phyloP scores from a whole-genome alignment of 345 rosid genomes.

The Cardamine chenopodiifolia region DNA sequence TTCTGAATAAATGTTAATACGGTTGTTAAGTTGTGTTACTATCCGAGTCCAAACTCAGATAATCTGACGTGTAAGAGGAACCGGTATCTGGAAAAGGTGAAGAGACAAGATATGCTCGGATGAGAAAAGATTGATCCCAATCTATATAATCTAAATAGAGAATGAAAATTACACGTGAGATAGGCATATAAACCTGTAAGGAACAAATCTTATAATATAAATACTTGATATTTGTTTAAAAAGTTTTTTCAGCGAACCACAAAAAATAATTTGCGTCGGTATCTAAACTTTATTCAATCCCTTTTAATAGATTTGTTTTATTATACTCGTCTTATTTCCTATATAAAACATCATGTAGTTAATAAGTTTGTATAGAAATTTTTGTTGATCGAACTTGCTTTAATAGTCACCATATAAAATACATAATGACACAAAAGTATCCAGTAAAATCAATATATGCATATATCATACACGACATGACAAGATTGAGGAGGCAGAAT shows the following conservation, averaged over 20 bases:
- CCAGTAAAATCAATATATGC: constrained; percentile 8
- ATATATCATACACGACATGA: constrained; percentile 25
- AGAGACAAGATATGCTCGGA: constrained; percentile 34
- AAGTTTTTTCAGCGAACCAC: not conserved
- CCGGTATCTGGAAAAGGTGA: constrained; percentile 35
- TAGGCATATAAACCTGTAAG: constrained; percentile 17
- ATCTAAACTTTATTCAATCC: not conserved
- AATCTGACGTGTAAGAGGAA: constrained; percentile 25
- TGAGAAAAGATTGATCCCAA: constrained; percentile 39
- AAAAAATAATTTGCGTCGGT: not conserved
- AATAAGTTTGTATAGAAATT: not conserved
- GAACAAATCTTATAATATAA: constrained; percentile 9
- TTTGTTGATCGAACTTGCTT: not conserved
- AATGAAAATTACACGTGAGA: constrained; percentile 32
- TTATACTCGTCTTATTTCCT: not conserved
- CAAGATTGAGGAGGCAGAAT: constrained; percentile 36
- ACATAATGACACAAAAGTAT: not conserved
- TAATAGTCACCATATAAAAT: not conserved
- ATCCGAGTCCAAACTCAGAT: not conserved
- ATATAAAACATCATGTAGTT: not conserved
- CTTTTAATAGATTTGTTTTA: not conserved
- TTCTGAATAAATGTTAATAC: not conserved
- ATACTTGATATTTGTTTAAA: constrained; percentile 4
- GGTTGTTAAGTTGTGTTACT: not conserved
- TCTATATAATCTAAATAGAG: constrained; percentile 17